Evolutionary conservation across 805 yeast species (phyloP).

Genomic region (Schwanniomyces occidentalis): DNA sequence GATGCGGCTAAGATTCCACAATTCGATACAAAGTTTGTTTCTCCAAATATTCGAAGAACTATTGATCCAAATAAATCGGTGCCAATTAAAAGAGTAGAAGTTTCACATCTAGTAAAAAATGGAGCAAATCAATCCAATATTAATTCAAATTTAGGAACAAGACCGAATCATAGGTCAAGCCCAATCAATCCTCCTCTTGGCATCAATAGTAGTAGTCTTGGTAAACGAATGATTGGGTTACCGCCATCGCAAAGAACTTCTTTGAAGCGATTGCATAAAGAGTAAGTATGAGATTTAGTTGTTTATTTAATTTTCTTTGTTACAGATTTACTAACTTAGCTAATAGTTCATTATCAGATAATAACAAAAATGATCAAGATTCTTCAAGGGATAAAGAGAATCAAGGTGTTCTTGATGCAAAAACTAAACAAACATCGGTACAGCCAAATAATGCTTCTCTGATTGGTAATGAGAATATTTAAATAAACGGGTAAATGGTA

Average conservation of each 20-base stretch:
- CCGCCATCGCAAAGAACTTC: conserved; percentile 32
- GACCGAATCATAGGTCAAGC: too few relatives aligned
- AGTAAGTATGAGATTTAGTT: too few relatives aligned
- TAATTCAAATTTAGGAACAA: too few relatives aligned
- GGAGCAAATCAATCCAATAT: too few relatives aligned
- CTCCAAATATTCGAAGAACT: conserved; percentile 51
- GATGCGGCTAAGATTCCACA: conserved; percentile 55
- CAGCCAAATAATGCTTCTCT: too few relatives aligned
- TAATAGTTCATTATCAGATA: background rate
- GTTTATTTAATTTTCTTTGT: background rate
- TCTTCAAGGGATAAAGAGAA: conserved; percentile 5
- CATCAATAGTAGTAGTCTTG: conserved; percentile 12
- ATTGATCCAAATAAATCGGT: conserved; percentile 69
- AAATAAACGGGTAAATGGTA: too few relatives aligned
- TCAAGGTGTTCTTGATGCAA: too few relatives aligned
- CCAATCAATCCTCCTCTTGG: background rate
- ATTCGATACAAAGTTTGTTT: conserved; percentile 51
- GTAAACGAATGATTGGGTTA: conserved; percentile 33
- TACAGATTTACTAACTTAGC: background rate
- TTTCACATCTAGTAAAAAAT: conserved; percentile 3
- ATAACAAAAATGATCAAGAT: background rate
- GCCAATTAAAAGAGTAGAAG: conserved; percentile 50
- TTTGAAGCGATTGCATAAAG: conserved; percentile 24
- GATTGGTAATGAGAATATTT: too few relatives aligned
- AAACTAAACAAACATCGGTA: too few relatives aligned